Percentiles rank a stretch among this genome's conserved stretches.
These are phyloP conservation scores for Oryza meyeriana DNA, from an alignment of 176 grass and related monocot genomes.

Conservation along the genomic window DNA sequence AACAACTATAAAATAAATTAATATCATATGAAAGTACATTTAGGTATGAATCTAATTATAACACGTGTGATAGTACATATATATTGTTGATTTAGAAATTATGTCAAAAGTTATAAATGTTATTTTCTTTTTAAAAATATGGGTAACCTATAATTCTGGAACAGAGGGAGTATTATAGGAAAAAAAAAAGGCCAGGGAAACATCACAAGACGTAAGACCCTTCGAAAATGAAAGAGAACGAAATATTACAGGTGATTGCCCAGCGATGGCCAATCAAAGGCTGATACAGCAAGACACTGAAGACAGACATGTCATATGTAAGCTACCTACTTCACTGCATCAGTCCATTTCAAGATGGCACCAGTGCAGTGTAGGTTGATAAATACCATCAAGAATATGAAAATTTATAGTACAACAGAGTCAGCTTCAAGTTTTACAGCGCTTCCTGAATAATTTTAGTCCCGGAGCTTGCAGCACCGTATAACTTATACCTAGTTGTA, in stretches of 20 bases:
- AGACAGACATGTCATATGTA: background rate
- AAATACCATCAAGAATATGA: background rate
- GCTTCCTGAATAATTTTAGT: slow-evolving; percentile 1
- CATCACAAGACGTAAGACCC: background rate
- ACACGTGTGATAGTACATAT: no score
- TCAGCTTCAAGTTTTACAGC: slow-evolving; percentile 6
- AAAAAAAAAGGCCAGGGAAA: background rate
- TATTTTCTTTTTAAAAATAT: no score
- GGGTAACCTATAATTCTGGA: no score
- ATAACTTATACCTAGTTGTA: slow-evolving; percentile 2
- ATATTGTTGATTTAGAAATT: no score
- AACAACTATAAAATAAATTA: no score
- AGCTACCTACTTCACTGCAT: background rate
- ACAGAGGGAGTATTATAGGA: no score
- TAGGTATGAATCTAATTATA: no score
- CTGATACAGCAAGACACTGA: background rate
- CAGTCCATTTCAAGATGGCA: background rate
- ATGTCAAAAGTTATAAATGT: no score
- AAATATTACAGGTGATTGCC: background rate
- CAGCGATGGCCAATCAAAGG: background rate
- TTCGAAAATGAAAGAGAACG: background rate
- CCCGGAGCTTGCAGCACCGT: background rate
- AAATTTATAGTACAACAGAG: slow-evolving; percentile 31
- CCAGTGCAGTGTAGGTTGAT: background rate
- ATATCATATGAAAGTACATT: no score